These are phyloP conservation scores for Tolypocladium tropicale DNA, from an alignment of 2,329 filamentous ascomycete genomes.

Conservation along the genomic window DNA sequence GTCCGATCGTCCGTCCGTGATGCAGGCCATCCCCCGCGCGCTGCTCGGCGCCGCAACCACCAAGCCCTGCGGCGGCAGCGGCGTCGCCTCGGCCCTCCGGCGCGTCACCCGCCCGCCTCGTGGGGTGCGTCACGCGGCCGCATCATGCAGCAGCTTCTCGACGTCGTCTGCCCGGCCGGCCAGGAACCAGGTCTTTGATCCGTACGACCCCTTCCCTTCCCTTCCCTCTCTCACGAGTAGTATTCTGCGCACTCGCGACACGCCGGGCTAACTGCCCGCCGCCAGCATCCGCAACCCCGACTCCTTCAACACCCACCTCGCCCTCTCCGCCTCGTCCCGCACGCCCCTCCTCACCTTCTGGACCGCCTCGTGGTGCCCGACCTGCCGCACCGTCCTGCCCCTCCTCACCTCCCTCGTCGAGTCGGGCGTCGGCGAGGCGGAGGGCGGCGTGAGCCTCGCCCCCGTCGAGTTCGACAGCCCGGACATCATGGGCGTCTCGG, in stretches of 20 bases:
- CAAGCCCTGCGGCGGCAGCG: background rate
- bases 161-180: background rate
- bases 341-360: slow-evolving; percentile 50
- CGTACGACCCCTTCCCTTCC: too few species aligned
- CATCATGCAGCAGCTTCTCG: background rate
- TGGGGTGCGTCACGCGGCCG: background rate
- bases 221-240: too few species aligned
- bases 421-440: slow-evolving; percentile 40
- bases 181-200: background rate
- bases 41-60: background rate
- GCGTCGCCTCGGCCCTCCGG: too few species aligned
- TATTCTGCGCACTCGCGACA: too few species aligned
- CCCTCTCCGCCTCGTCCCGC: slow-evolving; percentile 42
- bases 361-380: slow-evolving; percentile 48
- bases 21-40: background rate
- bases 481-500: slow-evolving; percentile 36
- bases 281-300: slow-evolving; percentile 43
- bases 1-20: background rate
- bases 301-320: slow-evolving; percentile 44
- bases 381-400: slow-evolving; percentile 40
- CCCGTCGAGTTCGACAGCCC: slow-evolving; percentile 47
- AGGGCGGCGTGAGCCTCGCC: slow-evolving; percentile 45
- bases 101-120: background rate
- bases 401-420: slow-evolving; percentile 37
- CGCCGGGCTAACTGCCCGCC: background rate